phyloP scores from a whole-genome alignment of 176 grass and related monocot genomes.

The Oryza longistaminata region DNA sequence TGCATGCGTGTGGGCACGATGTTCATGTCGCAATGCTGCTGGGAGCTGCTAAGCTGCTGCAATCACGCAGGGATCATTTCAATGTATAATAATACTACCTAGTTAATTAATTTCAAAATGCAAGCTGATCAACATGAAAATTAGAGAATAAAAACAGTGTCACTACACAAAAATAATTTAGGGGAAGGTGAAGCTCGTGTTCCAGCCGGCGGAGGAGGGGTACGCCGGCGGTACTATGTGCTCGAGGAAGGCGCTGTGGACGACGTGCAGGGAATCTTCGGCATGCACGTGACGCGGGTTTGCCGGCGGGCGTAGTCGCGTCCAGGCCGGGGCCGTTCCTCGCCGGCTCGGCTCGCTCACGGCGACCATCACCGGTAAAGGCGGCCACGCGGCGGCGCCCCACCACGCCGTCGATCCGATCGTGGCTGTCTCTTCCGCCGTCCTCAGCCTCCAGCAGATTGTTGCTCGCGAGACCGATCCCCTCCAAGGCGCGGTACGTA shows the following conservation, averaged over 20 bases:
- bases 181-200: slow-evolving; percentile 82
- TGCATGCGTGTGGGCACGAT: slow-evolving; percentile 93
- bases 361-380: slow-evolving; percentile 62
- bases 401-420: slow-evolving; percentile 57
- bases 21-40: slow-evolving; percentile 76
- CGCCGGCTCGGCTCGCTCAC: slow-evolving; percentile 57
- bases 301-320: slow-evolving; percentile 39
- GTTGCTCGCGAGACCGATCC: slow-evolving; percentile 66
- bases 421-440: slow-evolving; percentile 40
- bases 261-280: slow-evolving; percentile 59
- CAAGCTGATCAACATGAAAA: too few species aligned
- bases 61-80: slow-evolving; percentile 37
- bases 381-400: slow-evolving; percentile 63
- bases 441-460: slow-evolving; percentile 66
- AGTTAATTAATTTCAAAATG: too few species aligned
- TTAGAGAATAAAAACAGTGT: too few species aligned
- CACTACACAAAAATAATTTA: neutral
- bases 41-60: slow-evolving; percentile 73
- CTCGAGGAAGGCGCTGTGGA: slow-evolving; percentile 58
- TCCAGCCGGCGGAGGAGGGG: slow-evolving; percentile 76
- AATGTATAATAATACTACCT: neutral
- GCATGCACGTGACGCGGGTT: slow-evolving; percentile 41
- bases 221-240: slow-evolving; percentile 63
- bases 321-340: slow-evolving; percentile 61
- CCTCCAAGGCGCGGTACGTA: slow-evolving; percentile 55